Evolutionary conservation across 345 rosid genomes (phyloP), one percentile per base, ranked within the genome.

Genomic region (Hypericum perforatum): DNA sequence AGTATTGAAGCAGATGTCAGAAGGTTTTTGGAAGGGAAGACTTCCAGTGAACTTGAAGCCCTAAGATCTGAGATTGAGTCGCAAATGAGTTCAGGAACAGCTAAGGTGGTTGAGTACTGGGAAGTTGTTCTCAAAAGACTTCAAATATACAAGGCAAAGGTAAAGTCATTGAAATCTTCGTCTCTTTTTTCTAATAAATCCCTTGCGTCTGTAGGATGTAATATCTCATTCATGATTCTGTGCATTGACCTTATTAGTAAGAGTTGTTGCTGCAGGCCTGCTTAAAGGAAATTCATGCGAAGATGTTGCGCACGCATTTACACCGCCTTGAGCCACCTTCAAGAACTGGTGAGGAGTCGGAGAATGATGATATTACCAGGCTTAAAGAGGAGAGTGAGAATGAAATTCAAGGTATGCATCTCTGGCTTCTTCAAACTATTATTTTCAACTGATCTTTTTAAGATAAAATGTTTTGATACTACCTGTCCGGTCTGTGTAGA

Each of bases 71-170:
- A 84, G 52, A 86, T 92, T 9, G 96, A 88, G 71, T 67, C 71
- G 43, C 88, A 83, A 69, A 77, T 92, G 81, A 87, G 75, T 59
- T 80, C 88, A 60, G 96, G 98, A 44, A 75, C 89, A 5, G 98
- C 95, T 0, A 92, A 85, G 74, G 96, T 92, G 7, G 98, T 92
- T 9, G 96, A 88, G 73, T 92, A 87, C 63, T 91, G 98, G 98
- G 95, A 91, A 69, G 98, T 86, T 46, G 79, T 91, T 66, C 79
- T 92, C 43, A 88, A 81, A 65, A 85, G 98, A 47, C 88, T 92
- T 37, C 82, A 80, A 55, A 88, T 85, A 50, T 92, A 85, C 76
- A 85, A 85, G 58, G 96, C 96, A n/a, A 91, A 88, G 92, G 95
- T 91, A 82, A 5, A 58, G 56, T 29, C 60, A 11, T 37, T 48